Base-by-base conservation (phyloP, 1,139 yeast species). In the Lodderomyces theae region DNA sequence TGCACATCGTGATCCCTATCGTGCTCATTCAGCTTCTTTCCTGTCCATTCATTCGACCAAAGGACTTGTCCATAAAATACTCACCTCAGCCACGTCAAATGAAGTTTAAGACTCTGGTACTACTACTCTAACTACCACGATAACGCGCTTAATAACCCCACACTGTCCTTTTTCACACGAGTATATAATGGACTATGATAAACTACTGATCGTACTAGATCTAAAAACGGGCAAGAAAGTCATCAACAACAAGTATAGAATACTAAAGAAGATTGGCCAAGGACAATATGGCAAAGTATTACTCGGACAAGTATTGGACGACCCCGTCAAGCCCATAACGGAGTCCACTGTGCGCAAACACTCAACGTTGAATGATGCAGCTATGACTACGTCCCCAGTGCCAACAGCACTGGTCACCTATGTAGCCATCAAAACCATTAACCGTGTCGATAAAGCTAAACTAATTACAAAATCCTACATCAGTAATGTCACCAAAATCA, bases 381-480 rank as follows among this genome's bases (percentile, higher is more conserved):
- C 18, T 3, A 15, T 10, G 12, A 15, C 18, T 11, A 5, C 31
- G 18, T 15, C 31, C n/a, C 10, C 31, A 28, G 4, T 18, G 8
- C 12, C 37, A 19, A 19, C 34, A 29, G 35, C 13, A 34, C 38
- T 12, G 5, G n/a, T 34, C 5, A 19, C 42, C 10, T 35, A 41
- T 10, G 75, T 70, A 38, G 78, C 78, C 21, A 71, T 72, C 42
- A 72, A 72, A 48, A 71, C 77, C 18, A 71, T 72, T 42, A 66
- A 69, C 43, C 56, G 77, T 17, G 58, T 71, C 5, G 77, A 71
- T 47, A 64, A 60, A 39, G 58, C 69, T 9, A 59, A 64, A 39
- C 59, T 71, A 36, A 66, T 69, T 29, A 69, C 77, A 39, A 69
- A 66, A 44, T 58, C 72, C 1, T 68, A 70, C 45, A 51, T 68